Percentiles rank a stretch among this genome's conserved stretches.
phyloP scores from a whole-genome alignment of 768 basidiomycete species.

The Leccinum rimulosum region DNA sequence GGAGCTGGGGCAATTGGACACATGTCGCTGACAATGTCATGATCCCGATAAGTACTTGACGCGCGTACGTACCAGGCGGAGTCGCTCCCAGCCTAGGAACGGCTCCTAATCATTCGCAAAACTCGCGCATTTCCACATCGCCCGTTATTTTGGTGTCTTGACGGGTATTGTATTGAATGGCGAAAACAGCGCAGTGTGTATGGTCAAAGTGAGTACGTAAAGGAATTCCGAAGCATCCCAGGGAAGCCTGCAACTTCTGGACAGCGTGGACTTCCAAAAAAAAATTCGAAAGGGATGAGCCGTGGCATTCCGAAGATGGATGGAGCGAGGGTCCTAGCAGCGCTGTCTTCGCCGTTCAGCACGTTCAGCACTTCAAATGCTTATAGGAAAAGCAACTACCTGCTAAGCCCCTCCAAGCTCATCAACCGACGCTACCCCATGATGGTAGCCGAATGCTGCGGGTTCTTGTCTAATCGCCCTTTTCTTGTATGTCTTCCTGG shows the following conservation, averaged over 20 bases:
- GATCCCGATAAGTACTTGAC: not conserved
- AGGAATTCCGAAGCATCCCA: not conserved
- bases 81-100: not conserved
- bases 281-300: constrained; percentile 5
- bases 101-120: not conserved
- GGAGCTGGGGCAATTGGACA: not conserved
- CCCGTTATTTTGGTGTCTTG: not conserved
- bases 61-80: not conserved
- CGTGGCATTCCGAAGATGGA: constrained; percentile 27
- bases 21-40: not conserved
- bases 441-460: constrained; percentile 16
- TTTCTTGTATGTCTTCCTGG: constrained; percentile 13
- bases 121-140: not conserved
- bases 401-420: constrained; percentile 7
- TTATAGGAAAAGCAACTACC: constrained; percentile 35
- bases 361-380: constrained; percentile 27
- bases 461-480: not conserved
- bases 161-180: constrained; percentile 10
- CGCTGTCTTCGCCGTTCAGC: not conserved
- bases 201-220: constrained; percentile 2
- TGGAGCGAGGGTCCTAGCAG: constrained; percentile 10
- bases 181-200: constrained; percentile 16
- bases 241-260: not conserved
- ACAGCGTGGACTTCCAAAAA: constrained; percentile 10
- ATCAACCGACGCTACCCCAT: constrained; percentile 36